These are phyloP conservation scores for Lindgomyces ingoldianus DNA, from an alignment of 495 filamentous ascomycete genomes.

Conservation along the genomic window DNA sequence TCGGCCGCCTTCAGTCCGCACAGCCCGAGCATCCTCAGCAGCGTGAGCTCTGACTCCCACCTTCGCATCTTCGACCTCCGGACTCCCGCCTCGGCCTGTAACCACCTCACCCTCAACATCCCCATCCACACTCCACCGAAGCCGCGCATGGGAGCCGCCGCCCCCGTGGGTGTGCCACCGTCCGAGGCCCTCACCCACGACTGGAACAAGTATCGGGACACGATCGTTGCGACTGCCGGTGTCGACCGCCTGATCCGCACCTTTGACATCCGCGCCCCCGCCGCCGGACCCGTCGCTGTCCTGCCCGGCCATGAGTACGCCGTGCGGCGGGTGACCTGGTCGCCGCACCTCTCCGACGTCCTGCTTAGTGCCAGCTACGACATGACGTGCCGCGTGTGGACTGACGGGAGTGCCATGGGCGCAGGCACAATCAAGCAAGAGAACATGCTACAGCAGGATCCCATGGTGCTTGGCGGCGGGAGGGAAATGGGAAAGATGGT, in stretches of 20 bases:
- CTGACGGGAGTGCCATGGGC: constrained; percentile 64
- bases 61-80: constrained; percentile 88
- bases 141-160: constrained; percentile 43
- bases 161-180: constrained; percentile 54
- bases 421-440: constrained; percentile 47
- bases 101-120: constrained; percentile 75
- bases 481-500: constrained; percentile 84
- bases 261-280: constrained; percentile 79
- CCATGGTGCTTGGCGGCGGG: constrained; percentile 52
- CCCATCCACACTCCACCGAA: constrained; percentile 69
- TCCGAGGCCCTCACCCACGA: constrained; percentile 89
- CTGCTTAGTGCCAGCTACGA: constrained; percentile 90
- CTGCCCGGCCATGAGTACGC: constrained; percentile 89
- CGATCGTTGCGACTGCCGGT: constrained; percentile 79
- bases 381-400: constrained; percentile 95
- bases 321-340: constrained; percentile 81
- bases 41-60: constrained; percentile 81
- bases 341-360: constrained; percentile 83
- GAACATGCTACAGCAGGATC: constrained; percentile 32
- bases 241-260: constrained; percentile 86
- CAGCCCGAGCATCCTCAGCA: constrained; percentile 72
- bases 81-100: constrained; percentile 74
- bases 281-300: constrained; percentile 66
- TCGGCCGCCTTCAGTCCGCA: constrained; percentile 79
- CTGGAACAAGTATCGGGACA: constrained; percentile 96